phyloP scores from a whole-genome alignment of 2,329 filamentous ascomycete species.

The Fusarium haematococcum region DNA sequence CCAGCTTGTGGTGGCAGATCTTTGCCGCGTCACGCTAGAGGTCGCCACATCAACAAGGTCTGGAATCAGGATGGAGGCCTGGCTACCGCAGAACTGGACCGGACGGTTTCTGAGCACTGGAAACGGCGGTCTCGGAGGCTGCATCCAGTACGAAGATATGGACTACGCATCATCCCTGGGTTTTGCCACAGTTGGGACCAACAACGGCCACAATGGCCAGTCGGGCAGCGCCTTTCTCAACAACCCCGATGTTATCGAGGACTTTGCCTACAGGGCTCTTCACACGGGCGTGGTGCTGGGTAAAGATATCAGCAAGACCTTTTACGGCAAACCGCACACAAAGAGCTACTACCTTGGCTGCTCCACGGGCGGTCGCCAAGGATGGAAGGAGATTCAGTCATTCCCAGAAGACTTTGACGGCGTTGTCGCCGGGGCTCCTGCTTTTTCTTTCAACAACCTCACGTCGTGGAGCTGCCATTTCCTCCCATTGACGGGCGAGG shows the following conservation, averaged over 20 bases:
- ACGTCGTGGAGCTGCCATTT: conserved; percentile 47
- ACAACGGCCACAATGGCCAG: conserved; percentile 64
- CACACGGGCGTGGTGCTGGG: conserved; percentile 62
- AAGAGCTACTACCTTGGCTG: conserved; percentile 69
- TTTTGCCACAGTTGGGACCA: conserved; percentile 61
- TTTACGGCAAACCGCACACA: conserved; percentile 56
- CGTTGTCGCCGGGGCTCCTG: conserved; percentile 59
- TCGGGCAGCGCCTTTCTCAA: conserved; percentile 47
- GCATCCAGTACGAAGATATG: conserved; percentile 61
- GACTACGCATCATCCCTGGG: conserved; percentile 57
- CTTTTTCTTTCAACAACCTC: conserved; percentile 58
- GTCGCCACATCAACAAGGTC: conserved; percentile 53
- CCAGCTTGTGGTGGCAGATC: conserved; percentile 33
- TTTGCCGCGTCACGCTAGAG: conserved; percentile 34
- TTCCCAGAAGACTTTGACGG: conserved; percentile 69
- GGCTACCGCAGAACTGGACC: conserved; percentile 60
- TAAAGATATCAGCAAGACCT: conserved; percentile 59
- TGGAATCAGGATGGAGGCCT: conserved; percentile 59
- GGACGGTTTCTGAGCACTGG: conserved; percentile 59
- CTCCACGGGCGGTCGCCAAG: conserved; percentile 71
- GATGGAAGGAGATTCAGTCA: conserved; percentile 63
- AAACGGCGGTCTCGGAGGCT: conserved; percentile 62
- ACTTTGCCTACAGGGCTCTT: conserved; percentile 52
- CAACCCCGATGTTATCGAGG: conserved; percentile 51
- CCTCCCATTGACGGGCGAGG: not conserved